A percentile compares a stretch with the other conserved stretches of the same genome.
phyloP scores from a whole-genome alignment of 345 rosid species.

The Balakata baccata region DNA sequence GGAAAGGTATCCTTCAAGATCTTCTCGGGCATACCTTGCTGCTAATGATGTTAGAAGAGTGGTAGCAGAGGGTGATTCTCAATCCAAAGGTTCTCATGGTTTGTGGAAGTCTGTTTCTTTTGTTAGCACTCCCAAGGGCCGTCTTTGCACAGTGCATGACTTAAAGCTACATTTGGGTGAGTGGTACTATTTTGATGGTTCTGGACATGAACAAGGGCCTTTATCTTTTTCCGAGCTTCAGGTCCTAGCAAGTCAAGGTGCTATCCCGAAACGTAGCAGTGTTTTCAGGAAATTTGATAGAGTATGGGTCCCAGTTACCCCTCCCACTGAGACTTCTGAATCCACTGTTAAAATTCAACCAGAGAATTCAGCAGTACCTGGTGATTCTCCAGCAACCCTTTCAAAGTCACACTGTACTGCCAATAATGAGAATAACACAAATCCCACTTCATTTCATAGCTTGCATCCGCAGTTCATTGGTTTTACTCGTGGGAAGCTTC shows the following conservation, averaged over 20 bases:
- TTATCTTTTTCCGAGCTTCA: slow-evolving; percentile 68
- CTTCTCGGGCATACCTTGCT: slow-evolving; percentile 59
- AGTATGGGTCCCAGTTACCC: slow-evolving; percentile 79
- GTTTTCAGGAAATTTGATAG: slow-evolving; percentile 85
- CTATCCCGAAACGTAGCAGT: slow-evolving; percentile 63
- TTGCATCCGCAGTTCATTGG: slow-evolving; percentile 93
- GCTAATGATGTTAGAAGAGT: slow-evolving; percentile 61
- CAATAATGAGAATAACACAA: slow-evolving; percentile 26
- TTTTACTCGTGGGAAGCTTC: slow-evolving; percentile 86
- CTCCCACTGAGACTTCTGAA: slow-evolving; percentile 42
- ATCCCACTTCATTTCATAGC: slow-evolving; percentile 50
- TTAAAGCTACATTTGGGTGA: slow-evolving; percentile 88
- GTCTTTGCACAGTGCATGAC: slow-evolving; percentile 59
- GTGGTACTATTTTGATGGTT: slow-evolving; percentile 92
- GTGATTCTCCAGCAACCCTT: slow-evolving; percentile 40
- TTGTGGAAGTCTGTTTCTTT: slow-evolving; percentile 47
- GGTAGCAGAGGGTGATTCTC: slow-evolving; percentile 52
- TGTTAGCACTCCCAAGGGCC: slow-evolving; percentile 57
- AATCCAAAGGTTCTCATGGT: slow-evolving; percentile 43
- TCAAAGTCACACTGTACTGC: slow-evolving; percentile 30
- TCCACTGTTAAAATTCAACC: slow-evolving; percentile 30
- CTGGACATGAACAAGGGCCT: slow-evolving; percentile 94
- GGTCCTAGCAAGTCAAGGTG: slow-evolving; percentile 65
- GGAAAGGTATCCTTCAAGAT: slow-evolving; percentile 65
- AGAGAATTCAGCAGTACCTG: slow-evolving; percentile 35